A percentile compares a stretch with the other conserved stretches of the same genome.
Conservation (phyloP, 768 basidiomycete genomes). For the Russula compacta region DNA sequence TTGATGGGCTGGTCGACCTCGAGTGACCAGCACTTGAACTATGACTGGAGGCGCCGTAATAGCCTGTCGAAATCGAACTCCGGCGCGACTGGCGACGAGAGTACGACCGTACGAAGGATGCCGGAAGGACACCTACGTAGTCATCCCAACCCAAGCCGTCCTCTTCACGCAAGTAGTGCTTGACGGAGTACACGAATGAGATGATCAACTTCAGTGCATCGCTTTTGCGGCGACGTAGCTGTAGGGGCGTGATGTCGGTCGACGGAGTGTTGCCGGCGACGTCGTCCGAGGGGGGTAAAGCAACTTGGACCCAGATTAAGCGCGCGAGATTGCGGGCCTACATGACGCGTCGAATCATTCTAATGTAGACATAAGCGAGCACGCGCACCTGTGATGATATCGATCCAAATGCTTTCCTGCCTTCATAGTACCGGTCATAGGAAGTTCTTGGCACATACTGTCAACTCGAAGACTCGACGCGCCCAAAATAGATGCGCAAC, state of each 20-base stretch:
- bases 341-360: not conserved
- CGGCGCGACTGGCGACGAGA: conserved; percentile 23
- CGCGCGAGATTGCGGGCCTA: conserved; percentile 67
- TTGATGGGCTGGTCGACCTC: conserved; percentile 6
- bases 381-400: conserved; percentile 51
- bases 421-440: conserved; percentile 84
- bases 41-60: conserved; percentile 22
- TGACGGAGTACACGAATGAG: conserved; percentile 62
- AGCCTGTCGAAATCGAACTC: conserved; percentile 30
- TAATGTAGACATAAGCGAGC: not conserved
- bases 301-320: conserved; percentile 70
- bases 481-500: not conserved
- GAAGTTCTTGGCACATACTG: conserved; percentile 47
- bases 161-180: conserved; percentile 79
- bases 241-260: conserved; percentile 36
- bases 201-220: conserved; percentile 60
- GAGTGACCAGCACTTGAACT: conserved; percentile 17
- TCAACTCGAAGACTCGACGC: not conserved
- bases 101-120: conserved; percentile 39
- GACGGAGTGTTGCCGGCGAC: conserved; percentile 45
- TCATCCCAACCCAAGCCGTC: conserved; percentile 67
- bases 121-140: conserved; percentile 56
- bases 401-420: conserved; percentile 72
- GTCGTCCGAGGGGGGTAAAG: conserved; percentile 49
- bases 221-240: conserved; percentile 58